These are phyloP conservation scores for Posidonia oceanica DNA, from an alignment of 116 monocot genomes.

Conservation along the genomic window DNA sequence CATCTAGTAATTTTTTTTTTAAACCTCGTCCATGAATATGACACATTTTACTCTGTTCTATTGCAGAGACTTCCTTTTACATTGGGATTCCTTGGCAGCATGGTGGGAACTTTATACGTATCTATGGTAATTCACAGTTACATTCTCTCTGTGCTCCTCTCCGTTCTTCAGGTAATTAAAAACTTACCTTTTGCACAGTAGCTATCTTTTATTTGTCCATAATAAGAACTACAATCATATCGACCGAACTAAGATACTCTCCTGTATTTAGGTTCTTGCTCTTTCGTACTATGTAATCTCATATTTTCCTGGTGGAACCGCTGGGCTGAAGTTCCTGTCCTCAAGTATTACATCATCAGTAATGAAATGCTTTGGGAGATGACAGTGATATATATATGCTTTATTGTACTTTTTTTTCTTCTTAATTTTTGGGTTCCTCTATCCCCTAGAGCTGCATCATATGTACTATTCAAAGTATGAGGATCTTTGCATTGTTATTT, in stretches of 20 bases:
- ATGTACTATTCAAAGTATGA: too few species aligned
- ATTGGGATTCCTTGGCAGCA: conserved; percentile 62
- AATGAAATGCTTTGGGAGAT: conserved; percentile 72
- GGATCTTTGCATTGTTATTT: too few species aligned
- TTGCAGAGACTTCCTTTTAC: conserved; percentile 82
- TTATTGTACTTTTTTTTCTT: too few species aligned
- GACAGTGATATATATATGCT: conserved; percentile 7
- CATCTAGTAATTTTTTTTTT: too few species aligned
- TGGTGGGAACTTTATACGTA: conserved; percentile 83
- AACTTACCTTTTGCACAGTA: background rate
- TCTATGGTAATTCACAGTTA: conserved; percentile 89
- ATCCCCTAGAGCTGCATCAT: too few species aligned
- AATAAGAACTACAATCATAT: too few species aligned
- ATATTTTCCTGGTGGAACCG: conserved; percentile 84
- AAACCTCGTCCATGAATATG: too few species aligned
- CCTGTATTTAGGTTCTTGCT: conserved; percentile 45
- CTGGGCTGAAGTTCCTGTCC: conserved; percentile 72
- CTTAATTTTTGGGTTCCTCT: too few species aligned
- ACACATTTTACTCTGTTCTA: background rate
- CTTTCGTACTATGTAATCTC: conserved; percentile 77
- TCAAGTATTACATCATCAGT: conserved; percentile 59
- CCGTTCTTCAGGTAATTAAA: conserved; percentile 60
- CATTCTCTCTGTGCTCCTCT: conserved; percentile 76
- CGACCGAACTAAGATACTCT: too few species aligned
- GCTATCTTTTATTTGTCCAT: too few species aligned